Percentiles rank a stretch among this genome's conserved stretches.
These are phyloP conservation scores for Urochloa ruziziensis DNA, from an alignment of 176 grass and related monocot genomes.

Conservation along the genomic window DNA sequence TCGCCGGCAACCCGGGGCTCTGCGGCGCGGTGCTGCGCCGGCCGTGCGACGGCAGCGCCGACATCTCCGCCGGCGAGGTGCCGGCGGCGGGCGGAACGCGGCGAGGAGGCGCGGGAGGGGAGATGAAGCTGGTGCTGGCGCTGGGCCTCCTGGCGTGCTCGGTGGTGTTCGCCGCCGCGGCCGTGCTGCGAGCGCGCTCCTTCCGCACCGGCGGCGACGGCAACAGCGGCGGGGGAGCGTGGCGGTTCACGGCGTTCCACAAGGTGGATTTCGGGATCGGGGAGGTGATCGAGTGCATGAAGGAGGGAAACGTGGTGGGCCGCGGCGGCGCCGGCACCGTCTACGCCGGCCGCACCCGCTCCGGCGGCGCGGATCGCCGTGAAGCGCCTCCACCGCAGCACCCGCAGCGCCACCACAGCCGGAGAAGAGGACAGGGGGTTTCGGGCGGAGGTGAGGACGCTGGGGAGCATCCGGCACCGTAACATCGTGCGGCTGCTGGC, in stretches of 20 bases:
- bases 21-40: constrained; percentile 51
- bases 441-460: constrained; percentile 75
- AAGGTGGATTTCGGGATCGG: constrained; percentile 83
- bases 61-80: not conserved
- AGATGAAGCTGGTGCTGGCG: constrained; percentile 76
- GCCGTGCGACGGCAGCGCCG: constrained; percentile 32
- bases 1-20: constrained; percentile 69
- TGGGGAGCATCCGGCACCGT: constrained; percentile 85
- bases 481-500: constrained; percentile 91
- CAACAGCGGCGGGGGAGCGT: not conserved
- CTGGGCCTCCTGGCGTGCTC: constrained; percentile 79
- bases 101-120: constrained; percentile 29
- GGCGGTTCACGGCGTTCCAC: constrained; percentile 84
- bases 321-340: constrained; percentile 87
- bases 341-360: constrained; percentile 48
- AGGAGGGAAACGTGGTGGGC: constrained; percentile 87
- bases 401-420: not conserved
- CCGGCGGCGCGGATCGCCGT: constrained; percentile 68
- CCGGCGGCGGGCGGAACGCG: not conserved
- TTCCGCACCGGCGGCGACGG: constrained; percentile 3
- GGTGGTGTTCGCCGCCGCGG: constrained; percentile 67
- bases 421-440: constrained; percentile 73
- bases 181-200: constrained; percentile 54
- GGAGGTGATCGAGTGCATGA: constrained; percentile 94
- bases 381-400: constrained; percentile 51